phyloP scores from a whole-genome alignment of 768 basidiomycete species.

The Calocybe cyanea region DNA sequence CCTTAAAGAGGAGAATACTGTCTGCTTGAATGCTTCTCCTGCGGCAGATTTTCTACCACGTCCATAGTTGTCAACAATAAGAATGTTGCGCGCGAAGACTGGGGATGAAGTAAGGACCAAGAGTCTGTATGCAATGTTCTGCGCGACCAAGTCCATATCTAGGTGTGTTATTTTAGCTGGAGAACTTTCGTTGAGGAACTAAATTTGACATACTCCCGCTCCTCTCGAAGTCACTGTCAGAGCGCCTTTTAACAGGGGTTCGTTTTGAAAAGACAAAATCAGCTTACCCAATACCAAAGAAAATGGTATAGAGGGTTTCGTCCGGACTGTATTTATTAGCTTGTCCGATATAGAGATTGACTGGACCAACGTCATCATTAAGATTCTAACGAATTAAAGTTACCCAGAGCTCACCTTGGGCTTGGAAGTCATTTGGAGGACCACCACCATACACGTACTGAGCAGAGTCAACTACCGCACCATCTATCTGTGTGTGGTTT shows the following conservation, averaged over 20 bases:
- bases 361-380: conserved; percentile 9
- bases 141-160: conserved; percentile 30
- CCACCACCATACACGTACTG: conserved; percentile 18
- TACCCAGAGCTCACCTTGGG: conserved; percentile 20
- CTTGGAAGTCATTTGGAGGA: conserved; percentile 19
- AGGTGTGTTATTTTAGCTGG: not conserved
- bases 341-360: conserved; percentile 19
- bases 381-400: not conserved
- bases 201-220: conserved; percentile 26
- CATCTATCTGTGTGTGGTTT: conserved; percentile 15
- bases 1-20: conserved; percentile 38
- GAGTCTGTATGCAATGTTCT: conserved; percentile 37
- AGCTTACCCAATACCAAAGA: conserved; percentile 52
- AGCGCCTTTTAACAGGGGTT: not conserved
- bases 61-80: conserved; percentile 51
- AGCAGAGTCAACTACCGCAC: conserved; percentile 25
- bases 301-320: conserved; percentile 46
- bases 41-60: conserved; percentile 33
- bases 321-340: conserved; percentile 25
- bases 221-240: conserved; percentile 36
- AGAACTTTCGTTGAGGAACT: too few relatives aligned
- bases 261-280: not conserved
- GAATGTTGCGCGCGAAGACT: conserved; percentile 43
- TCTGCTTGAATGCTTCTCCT: conserved; percentile 44
- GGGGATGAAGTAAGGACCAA: conserved; percentile 38